A percentile compares a stretch with the other conserved stretches of the same genome.
phyloP scores from a whole-genome alignment of 495 filamentous ascomycete species.

The Amniculicola lignicola region DNA sequence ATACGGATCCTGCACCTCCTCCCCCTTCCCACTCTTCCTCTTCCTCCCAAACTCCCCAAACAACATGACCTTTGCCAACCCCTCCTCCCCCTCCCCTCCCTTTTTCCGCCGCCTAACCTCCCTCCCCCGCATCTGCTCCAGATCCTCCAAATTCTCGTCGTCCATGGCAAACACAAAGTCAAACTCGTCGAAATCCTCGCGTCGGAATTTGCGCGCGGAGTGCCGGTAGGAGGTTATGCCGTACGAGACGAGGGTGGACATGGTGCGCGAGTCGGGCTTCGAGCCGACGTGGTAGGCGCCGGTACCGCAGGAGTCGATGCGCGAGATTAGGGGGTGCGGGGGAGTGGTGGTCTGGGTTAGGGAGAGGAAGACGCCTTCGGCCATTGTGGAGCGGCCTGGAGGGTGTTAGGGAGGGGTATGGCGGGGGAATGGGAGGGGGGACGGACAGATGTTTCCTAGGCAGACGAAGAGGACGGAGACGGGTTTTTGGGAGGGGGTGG shows the following conservation, averaged over 20 bases:
- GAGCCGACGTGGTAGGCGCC: slow-evolving; percentile 75
- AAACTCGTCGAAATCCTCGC: slow-evolving; percentile 73
- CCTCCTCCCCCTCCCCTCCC: slow-evolving; percentile 36
- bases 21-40: slow-evolving; percentile 59
- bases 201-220: slow-evolving; percentile 67
- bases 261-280: slow-evolving; percentile 75
- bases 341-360: slow-evolving; percentile 54
- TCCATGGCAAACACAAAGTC: slow-evolving; percentile 98
- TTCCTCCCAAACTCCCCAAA: slow-evolving; percentile 70
- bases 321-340: slow-evolving; percentile 58
- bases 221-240: slow-evolving; percentile 76
- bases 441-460: slow-evolving; percentile 89
- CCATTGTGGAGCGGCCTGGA: slow-evolving; percentile 78
- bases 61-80: slow-evolving; percentile 62
- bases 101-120: slow-evolving; percentile 52
- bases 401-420: slow-evolving; percentile 11
- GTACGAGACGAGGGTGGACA: slow-evolving; percentile 71
- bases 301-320: slow-evolving; percentile 87
- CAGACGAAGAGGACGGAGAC: slow-evolving; percentile 92
- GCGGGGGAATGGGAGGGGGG: slow-evolving; percentile 13
- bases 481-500: slow-evolving; percentile 35
- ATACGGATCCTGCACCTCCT: slow-evolving; percentile 86
- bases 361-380: slow-evolving; percentile 83
- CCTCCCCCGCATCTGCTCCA: slow-evolving; percentile 57
- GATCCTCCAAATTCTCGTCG: slow-evolving; percentile 69